phyloP scores from a whole-genome alignment of 345 rosid species.

The Eucalyptus caleyi region DNA sequence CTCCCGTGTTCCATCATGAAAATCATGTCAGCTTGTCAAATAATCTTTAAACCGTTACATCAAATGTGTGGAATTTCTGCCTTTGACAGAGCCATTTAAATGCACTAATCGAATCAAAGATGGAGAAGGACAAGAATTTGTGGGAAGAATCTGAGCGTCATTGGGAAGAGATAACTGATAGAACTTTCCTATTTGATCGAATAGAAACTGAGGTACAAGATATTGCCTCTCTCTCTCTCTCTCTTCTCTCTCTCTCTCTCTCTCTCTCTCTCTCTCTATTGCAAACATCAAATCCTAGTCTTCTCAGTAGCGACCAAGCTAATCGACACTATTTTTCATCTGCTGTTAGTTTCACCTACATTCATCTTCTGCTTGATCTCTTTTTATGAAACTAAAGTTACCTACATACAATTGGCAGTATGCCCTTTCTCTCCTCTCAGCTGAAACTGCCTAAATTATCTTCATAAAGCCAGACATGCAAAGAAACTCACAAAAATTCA shows the following conservation, averaged over 20 bases:
- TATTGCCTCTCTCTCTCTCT: background rate
- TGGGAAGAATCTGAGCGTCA: slow-evolving; percentile 54
- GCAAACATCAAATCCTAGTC: background rate
- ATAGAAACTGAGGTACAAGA: slow-evolving; percentile 48
- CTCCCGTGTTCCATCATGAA: background rate
- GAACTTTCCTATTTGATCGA: slow-evolving; percentile 64
- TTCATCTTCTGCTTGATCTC: background rate
- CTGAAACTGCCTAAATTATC: background rate
- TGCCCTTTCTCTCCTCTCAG: background rate
- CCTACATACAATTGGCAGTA: background rate
- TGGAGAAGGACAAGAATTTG: slow-evolving; percentile 75
- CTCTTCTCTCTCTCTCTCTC: background rate
- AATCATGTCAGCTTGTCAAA: background rate
- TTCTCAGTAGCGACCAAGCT: background rate
- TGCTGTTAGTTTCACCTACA: background rate
- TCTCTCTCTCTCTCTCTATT: background rate
- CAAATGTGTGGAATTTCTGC: background rate
- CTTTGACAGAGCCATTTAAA: slow-evolving; percentile 41
- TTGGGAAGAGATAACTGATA: slow-evolving; percentile 54
- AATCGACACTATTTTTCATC: background rate
- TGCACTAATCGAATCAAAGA: slow-evolving; percentile 68
- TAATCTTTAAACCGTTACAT: background rate
- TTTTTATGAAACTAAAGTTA: background rate
- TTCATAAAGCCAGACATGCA: background rate
- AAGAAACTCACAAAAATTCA: background rate